Conservation (phyloP, 768 basidiomycete species). For the Russula emetica region DNA sequence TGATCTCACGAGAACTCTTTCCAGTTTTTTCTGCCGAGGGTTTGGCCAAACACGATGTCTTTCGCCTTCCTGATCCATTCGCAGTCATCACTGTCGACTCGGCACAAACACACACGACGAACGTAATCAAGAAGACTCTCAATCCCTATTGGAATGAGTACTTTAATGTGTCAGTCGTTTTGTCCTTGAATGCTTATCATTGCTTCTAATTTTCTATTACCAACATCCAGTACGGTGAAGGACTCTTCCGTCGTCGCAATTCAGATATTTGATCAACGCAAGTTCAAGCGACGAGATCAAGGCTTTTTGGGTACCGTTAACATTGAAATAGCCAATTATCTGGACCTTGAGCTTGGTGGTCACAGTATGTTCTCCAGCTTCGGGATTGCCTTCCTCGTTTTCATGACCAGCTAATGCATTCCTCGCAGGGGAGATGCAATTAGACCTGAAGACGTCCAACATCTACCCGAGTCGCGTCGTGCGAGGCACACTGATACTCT, state of each 20-base stretch:
- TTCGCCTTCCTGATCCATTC: conserved; percentile 95
- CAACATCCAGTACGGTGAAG: conserved; percentile 70
- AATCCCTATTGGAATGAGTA: conserved; percentile 98
- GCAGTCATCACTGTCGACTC: conserved; percentile 98
- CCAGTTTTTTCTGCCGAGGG: conserved; percentile 94
- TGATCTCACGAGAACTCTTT: too few species aligned
- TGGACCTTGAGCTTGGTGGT: conserved; percentile 88
- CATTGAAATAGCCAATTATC: conserved; percentile 80
- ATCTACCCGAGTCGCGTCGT: too few species aligned
- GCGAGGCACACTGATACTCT: conserved; percentile 95
- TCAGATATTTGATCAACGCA: conserved; percentile 98
- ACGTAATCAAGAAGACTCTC: conserved; percentile 92
- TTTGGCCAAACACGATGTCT: conserved; percentile 90
- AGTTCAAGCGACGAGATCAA: conserved; percentile 97
- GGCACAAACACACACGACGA: conserved; percentile 95
- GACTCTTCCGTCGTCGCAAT: conserved; percentile 99
- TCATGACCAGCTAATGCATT: background rate
- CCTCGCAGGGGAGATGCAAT: conserved; percentile 76
- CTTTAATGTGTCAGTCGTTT: conserved; percentile 80
- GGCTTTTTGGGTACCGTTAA: conserved; percentile 98
- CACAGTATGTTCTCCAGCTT: conserved; percentile 61
- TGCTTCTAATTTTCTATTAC: conserved; percentile 4
- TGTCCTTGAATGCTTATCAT: background rate
- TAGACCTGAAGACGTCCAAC: conserved; percentile 96
- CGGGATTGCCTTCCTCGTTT: background rate